phyloP scores from a whole-genome alignment of 2,329 filamentous ascomycete genomes.

The Fusarium musae region DNA sequence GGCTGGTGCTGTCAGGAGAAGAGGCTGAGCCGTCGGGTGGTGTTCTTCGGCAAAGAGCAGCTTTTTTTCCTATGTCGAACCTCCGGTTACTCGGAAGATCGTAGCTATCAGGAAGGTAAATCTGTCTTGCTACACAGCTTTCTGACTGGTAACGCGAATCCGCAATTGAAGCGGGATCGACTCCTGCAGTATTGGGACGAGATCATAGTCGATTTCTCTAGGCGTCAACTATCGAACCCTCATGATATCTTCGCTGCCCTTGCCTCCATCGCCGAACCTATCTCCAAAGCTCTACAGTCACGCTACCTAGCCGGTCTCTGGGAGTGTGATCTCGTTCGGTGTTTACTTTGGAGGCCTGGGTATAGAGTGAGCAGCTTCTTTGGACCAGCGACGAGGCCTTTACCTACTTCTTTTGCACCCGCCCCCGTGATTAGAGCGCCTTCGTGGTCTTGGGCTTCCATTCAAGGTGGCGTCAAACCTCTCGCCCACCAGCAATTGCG shows the following conservation, averaged over 20 bases:
- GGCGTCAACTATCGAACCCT: slow-evolving; percentile 12
- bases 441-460: slow-evolving; percentile 26
- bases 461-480: background rate
- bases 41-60: slow-evolving; percentile 15
- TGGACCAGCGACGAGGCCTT: slow-evolving; percentile 3
- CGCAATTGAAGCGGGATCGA: background rate
- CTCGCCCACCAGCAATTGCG: background rate
- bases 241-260: slow-evolving; percentile 25
- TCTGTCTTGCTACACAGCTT: background rate
- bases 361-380: background rate
- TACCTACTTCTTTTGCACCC: background rate
- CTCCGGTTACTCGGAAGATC: background rate
- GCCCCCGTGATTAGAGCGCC: slow-evolving; percentile 6
- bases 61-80: slow-evolving; percentile 1
- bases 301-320: slow-evolving; percentile 23
- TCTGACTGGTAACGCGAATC: background rate
- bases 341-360: slow-evolving; percentile 8
- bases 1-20: slow-evolving; percentile 28
- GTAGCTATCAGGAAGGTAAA: background rate
- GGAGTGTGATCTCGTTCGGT: slow-evolving; percentile 2
- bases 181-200: slow-evolving; percentile 6
- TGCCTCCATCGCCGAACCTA: background rate
- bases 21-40: background rate
- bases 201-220: background rate
- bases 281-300: background rate